Percentiles rank a stretch among this genome's conserved stretches.
Evolutionary conservation across 2,329 filamentous ascomycete species (phyloP).

Genomic region (Aspergillus candidus): DNA sequence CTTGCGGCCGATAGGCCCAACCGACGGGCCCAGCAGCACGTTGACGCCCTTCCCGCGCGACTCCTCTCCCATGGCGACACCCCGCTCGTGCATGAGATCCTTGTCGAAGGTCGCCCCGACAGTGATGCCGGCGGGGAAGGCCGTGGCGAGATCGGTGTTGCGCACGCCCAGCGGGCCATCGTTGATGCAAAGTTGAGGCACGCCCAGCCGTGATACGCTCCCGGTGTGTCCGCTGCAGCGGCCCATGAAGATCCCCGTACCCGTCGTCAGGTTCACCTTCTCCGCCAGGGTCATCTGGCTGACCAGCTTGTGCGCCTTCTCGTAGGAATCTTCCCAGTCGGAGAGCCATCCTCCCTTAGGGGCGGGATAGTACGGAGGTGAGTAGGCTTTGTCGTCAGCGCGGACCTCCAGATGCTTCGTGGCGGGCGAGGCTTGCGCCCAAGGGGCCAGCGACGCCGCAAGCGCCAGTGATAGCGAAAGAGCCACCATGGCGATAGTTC

Average conservation of each 20-base stretch:
- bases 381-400: conserved; percentile 20
- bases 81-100: conserved; percentile 61
- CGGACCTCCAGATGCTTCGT: conserved; percentile 12
- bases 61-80: conserved; percentile 63
- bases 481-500: conserved; percentile 8
- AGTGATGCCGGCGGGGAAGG: conserved; percentile 74
- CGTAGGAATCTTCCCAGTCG: conserved; percentile 64
- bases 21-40: conserved; percentile 62
- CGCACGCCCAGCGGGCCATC: conserved; percentile 67
- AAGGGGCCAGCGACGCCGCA: conserved; percentile 4
- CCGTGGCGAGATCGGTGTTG: conserved; percentile 67
- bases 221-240: conserved; percentile 73
- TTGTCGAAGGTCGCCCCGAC: conserved; percentile 71
- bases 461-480: not conserved
- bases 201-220: conserved; percentile 62
- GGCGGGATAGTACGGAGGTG: conserved; percentile 63
- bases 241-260: conserved; percentile 66
- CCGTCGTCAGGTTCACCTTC: conserved; percentile 71
- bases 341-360: conserved; percentile 65
- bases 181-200: conserved; percentile 66
- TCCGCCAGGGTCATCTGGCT: conserved; percentile 72
- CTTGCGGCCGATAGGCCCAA: conserved; percentile 66
- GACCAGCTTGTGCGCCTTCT: conserved; percentile 62
- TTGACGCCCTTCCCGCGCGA: conserved; percentile 68
- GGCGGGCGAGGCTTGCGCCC: conserved; percentile 4